A percentile compares a stretch with the other conserved stretches of the same genome.
Evolutionary conservation across 768 basidiomycete species (phyloP).

Genomic region (Kockovaella imperatae): DNA sequence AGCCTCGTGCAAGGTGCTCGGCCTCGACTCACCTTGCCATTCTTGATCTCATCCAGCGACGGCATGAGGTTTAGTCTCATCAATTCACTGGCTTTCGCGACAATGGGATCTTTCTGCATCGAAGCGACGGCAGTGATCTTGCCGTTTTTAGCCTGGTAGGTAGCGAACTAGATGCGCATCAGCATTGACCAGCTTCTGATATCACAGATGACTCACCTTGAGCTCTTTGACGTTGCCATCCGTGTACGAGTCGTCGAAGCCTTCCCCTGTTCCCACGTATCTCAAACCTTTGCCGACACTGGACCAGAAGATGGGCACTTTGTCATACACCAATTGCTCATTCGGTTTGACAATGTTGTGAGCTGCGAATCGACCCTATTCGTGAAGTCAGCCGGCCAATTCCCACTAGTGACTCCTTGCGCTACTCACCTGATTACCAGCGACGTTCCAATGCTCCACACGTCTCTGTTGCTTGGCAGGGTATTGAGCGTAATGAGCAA

Average conservation of each 20-base stretch:
- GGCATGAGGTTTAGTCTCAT: conserved; percentile 75
- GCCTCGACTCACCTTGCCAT: conserved; percentile 55
- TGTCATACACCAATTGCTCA: conserved; percentile 51
- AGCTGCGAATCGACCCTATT: conserved; percentile 65
- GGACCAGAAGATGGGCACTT: conserved; percentile 84
- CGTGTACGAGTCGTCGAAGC: conserved; percentile 68
- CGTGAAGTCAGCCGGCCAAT: background rate
- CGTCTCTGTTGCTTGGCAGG: conserved; percentile 57
- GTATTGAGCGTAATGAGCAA: conserved; percentile 72
- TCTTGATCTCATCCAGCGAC: conserved; percentile 60
- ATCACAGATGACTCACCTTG: conserved; percentile 53
- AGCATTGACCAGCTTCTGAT: background rate
- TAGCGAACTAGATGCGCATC: conserved; percentile 28
- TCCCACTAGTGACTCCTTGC: background rate
- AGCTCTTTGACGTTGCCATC: conserved; percentile 63
- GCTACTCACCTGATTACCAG: conserved; percentile 57
- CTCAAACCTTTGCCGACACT: conserved; percentile 72
- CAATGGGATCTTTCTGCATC: conserved; percentile 75
- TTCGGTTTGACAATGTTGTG: conserved; percentile 57
- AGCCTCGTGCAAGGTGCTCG: background rate
- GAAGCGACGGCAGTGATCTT: conserved; percentile 43
- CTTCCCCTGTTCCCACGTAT: conserved; percentile 66
- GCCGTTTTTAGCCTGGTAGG: conserved; percentile 42
- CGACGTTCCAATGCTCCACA: conserved; percentile 92
- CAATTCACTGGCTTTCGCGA: conserved; percentile 69